Evolutionary conservation across 2,329 filamentous ascomycete species (phyloP), one percentile per base, ranked within the genome.

Genomic region (Aciculosporium take): DNA sequence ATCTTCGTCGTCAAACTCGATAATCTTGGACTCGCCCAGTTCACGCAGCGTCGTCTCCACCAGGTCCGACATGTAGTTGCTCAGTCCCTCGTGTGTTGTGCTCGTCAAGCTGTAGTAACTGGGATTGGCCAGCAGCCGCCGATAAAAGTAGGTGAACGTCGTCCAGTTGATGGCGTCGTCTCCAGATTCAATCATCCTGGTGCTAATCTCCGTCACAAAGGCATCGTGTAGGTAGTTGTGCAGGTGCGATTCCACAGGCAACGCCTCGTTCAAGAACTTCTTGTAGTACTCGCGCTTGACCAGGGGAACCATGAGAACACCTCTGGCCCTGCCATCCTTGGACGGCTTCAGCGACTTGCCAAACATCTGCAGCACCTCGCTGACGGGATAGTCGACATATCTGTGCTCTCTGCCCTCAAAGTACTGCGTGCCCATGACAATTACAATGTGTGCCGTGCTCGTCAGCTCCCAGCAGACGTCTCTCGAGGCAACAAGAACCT

Each of bases 151-250:
- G 9, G 89, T 95, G 58, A 95, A 96, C 0, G 91, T 96, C 29
- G 87, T 85, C 91, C 91, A 98, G 63, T 94, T 93, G 51, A 98
- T 88, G 9, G 89, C 91, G 64, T 96, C 89, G 52, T 96, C 91
- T 12, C 87, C 94, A 10, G 88, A 94, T 53, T 86, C 79, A 46
- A 98, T 91, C 59, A 88, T 94, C 68, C 87, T 89, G 15, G 87
- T 94, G 67, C 87, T 95, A 54, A 96, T 87, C 62, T 98, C 91
- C 0, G 89, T 88, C 34, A 98, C 89, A 53, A 98, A 96, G 1
- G 87, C 88, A 63, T 98, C 93, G 53, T 94, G 86, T 27, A 98
- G 71, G 60, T 87, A 94, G 42, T 84, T 79, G 56, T 94, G 84
- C 25, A 98, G 71, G 58, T 94, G 87, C 49, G 86, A 94, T 65